These are phyloP conservation scores for Vitis rotundifolia DNA, from an alignment of 164 flowering plant species.

Conservation along the genomic window DNA sequence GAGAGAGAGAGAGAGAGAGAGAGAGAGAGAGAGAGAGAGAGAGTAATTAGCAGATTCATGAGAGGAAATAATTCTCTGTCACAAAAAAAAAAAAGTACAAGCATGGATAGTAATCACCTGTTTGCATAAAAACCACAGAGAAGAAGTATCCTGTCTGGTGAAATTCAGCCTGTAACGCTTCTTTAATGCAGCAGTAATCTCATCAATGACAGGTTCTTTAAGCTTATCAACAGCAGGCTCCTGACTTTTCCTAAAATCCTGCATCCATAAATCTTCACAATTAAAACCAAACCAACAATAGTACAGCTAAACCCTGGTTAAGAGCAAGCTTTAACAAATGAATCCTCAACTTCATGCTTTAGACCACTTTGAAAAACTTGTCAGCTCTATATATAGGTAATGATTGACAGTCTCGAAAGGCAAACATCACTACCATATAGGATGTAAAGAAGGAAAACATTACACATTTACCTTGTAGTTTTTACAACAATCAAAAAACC, in stretches of 20 bases:
- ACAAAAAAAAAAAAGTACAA: neutral
- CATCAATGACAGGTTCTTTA: conserved; percentile 76
- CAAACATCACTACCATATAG: too few species aligned
- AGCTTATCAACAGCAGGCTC: conserved; percentile 80
- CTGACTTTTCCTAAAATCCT: conserved; percentile 65
- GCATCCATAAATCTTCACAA: conserved; percentile 13
- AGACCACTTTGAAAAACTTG: too few species aligned
- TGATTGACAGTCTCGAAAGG: too few species aligned
- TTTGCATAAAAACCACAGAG: conserved; percentile 93
- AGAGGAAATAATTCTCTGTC: neutral
- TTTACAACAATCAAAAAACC: conserved; percentile 84
- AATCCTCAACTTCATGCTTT: too few species aligned
- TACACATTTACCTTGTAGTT: conserved; percentile 69
- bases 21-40: too few species aligned
- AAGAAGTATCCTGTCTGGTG: conserved; percentile 59
- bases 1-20: too few species aligned
- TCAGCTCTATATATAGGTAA: too few species aligned
- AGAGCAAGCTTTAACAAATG: too few species aligned
- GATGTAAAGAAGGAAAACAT: too few species aligned
- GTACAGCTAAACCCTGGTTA: too few species aligned
- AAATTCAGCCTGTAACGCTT: conserved; percentile 66
- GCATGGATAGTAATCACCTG: conserved; percentile 44
- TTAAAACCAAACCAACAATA: neutral
- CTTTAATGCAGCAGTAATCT: conserved; percentile 51
- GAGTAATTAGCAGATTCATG: too few species aligned